Evolutionary conservation across 2,329 filamentous ascomycete species (phyloP), one percentile per base, ranked within the genome.

Genomic region (Aureobasidium vineae): DNA sequence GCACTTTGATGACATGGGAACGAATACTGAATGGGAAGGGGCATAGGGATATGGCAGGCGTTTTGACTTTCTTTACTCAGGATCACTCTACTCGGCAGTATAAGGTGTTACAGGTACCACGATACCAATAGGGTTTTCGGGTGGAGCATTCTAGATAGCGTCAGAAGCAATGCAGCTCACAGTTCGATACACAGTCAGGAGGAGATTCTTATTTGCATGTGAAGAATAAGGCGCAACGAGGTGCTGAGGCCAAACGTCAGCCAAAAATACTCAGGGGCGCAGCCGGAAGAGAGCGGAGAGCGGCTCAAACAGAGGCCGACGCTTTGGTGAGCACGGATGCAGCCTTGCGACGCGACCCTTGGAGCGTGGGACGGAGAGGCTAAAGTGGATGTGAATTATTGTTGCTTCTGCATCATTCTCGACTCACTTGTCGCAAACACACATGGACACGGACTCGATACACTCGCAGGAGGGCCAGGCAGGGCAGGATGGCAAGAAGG

Each of bases 401-500:
- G 43, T 40, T 50, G 31, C 10, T 41, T 7, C 49, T 28, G n/a
- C 31, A 60, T 26, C 56, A 60, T 31, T 5, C 49, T 47, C 59
- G 33, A 21, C 33, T 38, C 31, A 23, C 16, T 15, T 41, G 43
- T 65, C 80, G 76, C 79, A 78, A 72, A 78, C 79, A 68, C 74
- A 78, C 67, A 75, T 79, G 70, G 78, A 80, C 69, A 75, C 76
- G 33, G 79, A 81, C 69, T 78, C 77, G 53, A 79, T 78, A 68
- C 76, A 76, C 61, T 75, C 75, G 72, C 76, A 80, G 71, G 79
- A 80, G 66, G 75, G 76, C n/a, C 74, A 75, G 63, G 71, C 74
- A 23, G 73, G 77, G 49, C 71, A 76, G 66, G 79, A 88, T 80
- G 95, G 93, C 83, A 86, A 89, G 79, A 97, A 97, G 87, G 96